These are phyloP conservation scores for Tylopilus balloui DNA, from an alignment of 768 basidiomycete species.

Conservation along the genomic window DNA sequence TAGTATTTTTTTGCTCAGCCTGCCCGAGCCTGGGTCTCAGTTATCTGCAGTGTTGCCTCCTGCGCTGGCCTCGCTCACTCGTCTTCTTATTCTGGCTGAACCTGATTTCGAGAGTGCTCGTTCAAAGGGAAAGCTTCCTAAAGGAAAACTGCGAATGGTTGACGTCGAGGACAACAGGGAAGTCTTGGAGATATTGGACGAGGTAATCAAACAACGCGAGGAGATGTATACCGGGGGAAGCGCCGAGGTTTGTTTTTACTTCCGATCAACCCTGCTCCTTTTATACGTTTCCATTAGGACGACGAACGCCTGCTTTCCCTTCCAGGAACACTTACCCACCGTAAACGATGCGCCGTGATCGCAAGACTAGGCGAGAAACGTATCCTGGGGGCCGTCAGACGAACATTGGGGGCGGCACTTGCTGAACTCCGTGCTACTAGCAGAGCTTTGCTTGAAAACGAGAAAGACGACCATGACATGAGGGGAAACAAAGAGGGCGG, in stretches of 20 bases:
- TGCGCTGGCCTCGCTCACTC: conserved; percentile 65
- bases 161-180: conserved; percentile 11
- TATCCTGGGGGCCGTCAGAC: conserved; percentile 42
- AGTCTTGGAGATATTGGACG: conserved; percentile 43
- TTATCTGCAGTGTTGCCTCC: conserved; percentile 47
- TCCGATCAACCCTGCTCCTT: neutral
- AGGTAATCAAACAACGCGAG: conserved; percentile 46
- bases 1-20: conserved; percentile 10
- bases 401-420: conserved; percentile 7
- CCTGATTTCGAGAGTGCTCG: conserved; percentile 57
- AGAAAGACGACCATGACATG: conserved; percentile 1
- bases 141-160: conserved; percentile 42
- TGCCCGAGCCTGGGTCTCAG: conserved; percentile 42
- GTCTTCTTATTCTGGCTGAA: conserved; percentile 53
- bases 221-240: conserved; percentile 36
- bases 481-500: neutral
- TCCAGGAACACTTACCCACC: conserved; percentile 31
- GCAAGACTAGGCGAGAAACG: conserved; percentile 81
- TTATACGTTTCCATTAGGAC: conserved; percentile 35
- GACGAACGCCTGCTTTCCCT: conserved; percentile 41
- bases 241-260: conserved; percentile 39
- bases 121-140: conserved; percentile 68
- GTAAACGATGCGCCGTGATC: conserved; percentile 58
- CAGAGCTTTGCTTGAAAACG: neutral
- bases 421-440: neutral